Evolutionary conservation across 2,329 filamentous ascomycete species (phyloP), one percentile per base, ranked within the genome.

Genomic region (Thelonectria olida): DNA sequence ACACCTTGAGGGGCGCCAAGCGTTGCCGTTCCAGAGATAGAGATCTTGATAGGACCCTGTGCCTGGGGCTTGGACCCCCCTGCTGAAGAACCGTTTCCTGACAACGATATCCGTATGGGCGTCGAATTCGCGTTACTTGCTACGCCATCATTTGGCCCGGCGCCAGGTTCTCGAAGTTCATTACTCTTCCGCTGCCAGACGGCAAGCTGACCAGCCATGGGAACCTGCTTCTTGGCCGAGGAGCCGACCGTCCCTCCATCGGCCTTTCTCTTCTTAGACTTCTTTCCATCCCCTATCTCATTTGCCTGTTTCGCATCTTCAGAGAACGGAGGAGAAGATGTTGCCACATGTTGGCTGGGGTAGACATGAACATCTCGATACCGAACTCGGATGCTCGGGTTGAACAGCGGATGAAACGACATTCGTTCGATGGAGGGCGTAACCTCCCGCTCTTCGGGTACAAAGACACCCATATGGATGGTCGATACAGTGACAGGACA

Each of bases 401-500:
- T 93, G 66, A 87, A 88, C 2, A 92, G 81, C 2, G 91, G 90
- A 28, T 84, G 83, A 71, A 95, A 94, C 0, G 89, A 90, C 73
- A 89, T 88, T 45, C 79, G 82, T 13, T 86, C 83, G n/a, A 82
- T 85, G 17, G 84, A 84, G 0, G 84, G 80, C 5, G 82, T 82
- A 2, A 80, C 59, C 7, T 84, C 82, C 51, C 89, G 85, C 49
- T 90, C 82, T 42, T 91, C 89, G 0, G 91, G 92, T 12, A 94
- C 86, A 71, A 96, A 96, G 3, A 96, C 92, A 5, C 92, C 92
- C n/a, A 91, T 87, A 66, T 96, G 92, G 38, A 94, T 93, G 67
- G 91, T 93, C 42, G 86, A 90, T 22, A 92, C 83, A 10, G 86
- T 83, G 15, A 93, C 90, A 0, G 88, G 86, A 66, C 88, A 90